Evolutionary conservation across 768 basidiomycete genomes (phyloP).

Genomic region (Xerocomellus chrysenteron): DNA sequence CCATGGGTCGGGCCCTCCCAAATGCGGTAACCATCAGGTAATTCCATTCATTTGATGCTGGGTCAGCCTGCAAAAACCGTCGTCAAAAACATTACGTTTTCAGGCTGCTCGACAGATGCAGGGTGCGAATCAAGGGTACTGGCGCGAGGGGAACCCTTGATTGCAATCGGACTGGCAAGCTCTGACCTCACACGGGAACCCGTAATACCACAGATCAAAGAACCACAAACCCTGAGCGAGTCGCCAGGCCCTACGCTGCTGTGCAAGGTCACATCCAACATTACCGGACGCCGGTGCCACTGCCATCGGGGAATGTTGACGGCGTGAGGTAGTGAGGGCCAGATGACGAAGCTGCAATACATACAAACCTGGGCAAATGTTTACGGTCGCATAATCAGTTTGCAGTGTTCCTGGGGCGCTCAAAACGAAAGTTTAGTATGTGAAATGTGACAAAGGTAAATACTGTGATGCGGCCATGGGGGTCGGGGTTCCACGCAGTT

Average conservation of each 20-base stretch:
- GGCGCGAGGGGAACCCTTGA: conserved; percentile 13
- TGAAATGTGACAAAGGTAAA: conserved; percentile 6
- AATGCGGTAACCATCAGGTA: too few relatives aligned
- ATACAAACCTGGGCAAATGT: conserved; percentile 6
- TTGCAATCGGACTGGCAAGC: conserved; percentile 11
- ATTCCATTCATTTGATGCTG: too few relatives aligned
- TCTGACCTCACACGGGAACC: not conserved
- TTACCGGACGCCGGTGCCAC: conserved; percentile 8
- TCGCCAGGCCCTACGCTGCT: conserved; percentile 12
- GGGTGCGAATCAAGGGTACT: conserved; percentile 10
- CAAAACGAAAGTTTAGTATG: not conserved
- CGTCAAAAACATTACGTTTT: too few relatives aligned
- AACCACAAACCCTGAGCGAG: conserved; percentile 19
- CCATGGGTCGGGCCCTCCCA: too few relatives aligned
- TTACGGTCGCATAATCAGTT: not conserved
- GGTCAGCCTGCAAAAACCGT: too few relatives aligned
- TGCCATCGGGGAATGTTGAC: conserved; percentile 6
- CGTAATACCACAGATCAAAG: conserved; percentile 9
- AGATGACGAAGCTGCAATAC: conserved; percentile 4
- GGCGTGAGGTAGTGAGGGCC: conserved; percentile 12
- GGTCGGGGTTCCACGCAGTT: conserved; percentile 22
- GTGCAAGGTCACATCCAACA: conserved; percentile 12
- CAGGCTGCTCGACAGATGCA: too few relatives aligned
- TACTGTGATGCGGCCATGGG: conserved; percentile 9
- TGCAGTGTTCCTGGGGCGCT: conserved; percentile 1